A percentile compares a stretch with the other conserved stretches of the same genome.
phyloP scores from a whole-genome alignment of 108 stramenopile genomes.

The Fragilaria radians region DNA sequence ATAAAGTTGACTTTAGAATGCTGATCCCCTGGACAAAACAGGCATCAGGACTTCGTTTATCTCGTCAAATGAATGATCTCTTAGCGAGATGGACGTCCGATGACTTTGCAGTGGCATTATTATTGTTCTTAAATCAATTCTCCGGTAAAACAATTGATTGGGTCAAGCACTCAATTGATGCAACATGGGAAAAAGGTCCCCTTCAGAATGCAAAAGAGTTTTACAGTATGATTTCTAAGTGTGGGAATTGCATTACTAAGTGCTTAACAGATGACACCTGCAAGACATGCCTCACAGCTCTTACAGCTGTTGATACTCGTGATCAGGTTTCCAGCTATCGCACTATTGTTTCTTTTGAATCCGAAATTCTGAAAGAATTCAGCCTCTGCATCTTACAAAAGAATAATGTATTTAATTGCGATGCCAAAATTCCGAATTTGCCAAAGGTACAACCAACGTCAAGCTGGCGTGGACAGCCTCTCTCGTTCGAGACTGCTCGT shows the following conservation, averaged over 20 bases:
- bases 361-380: slow-evolving; percentile 77
- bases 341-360: slow-evolving; percentile 91
- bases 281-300: slow-evolving; percentile 54
- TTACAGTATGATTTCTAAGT: slow-evolving; percentile 62
- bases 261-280: slow-evolving; percentile 67
- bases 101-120: slow-evolving; percentile 63
- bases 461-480: slow-evolving; percentile 60
- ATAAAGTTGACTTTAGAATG: not conserved
- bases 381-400: slow-evolving; percentile 88
- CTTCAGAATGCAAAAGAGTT: slow-evolving; percentile 71
- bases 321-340: slow-evolving; percentile 87
- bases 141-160: slow-evolving; percentile 46
- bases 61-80: slow-evolving; percentile 45
- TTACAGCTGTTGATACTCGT: slow-evolving; percentile 69
- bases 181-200: slow-evolving; percentile 87
- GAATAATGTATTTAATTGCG: slow-evolving; percentile 86
- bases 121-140: slow-evolving; percentile 71
- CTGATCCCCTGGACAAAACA: slow-evolving; percentile 60
- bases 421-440: slow-evolving; percentile 55
- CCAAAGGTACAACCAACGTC: slow-evolving; percentile 56
- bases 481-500: slow-evolving; percentile 58
- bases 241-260: slow-evolving; percentile 59
- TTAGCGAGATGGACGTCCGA: slow-evolving; percentile 54
- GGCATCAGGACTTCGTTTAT: slow-evolving; percentile 54
- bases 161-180: slow-evolving; percentile 61